Conservation (phyloP, 2,329 filamentous ascomycete genomes). For the Fusarium haematococcum region DNA sequence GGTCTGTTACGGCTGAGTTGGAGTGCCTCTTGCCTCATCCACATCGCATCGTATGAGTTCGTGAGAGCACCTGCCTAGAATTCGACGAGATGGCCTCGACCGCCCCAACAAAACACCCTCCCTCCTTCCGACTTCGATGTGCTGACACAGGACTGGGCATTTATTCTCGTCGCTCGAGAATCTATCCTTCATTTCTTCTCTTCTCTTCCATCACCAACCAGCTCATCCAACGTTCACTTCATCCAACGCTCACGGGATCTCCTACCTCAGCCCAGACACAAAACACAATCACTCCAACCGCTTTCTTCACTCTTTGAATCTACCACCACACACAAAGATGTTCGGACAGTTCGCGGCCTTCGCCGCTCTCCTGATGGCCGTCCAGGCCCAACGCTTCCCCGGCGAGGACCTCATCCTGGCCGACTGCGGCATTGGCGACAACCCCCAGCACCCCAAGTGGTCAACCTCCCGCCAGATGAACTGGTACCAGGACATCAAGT, state of each 20-base stretch:
- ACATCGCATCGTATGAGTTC: neutral
- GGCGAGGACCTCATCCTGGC: slow-evolving; percentile 55
- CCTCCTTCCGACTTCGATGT: neutral
- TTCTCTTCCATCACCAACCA: neutral
- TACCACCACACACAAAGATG: slow-evolving; percentile 35
- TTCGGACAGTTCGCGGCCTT: slow-evolving; percentile 40
- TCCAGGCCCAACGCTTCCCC: slow-evolving; percentile 42
- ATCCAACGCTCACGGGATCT: slow-evolving; percentile 4
- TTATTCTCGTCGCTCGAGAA: neutral
- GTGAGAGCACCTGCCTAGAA: slow-evolving; percentile 5
- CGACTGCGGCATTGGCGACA: slow-evolving; percentile 57
- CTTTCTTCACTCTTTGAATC: neutral
- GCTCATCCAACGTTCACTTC: neutral
- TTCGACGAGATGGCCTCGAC: neutral
- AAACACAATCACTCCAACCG: neutral
- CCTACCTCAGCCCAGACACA: neutral
- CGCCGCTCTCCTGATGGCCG: slow-evolving; percentile 37
- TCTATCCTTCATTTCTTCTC: neutral
- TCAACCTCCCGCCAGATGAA: slow-evolving; percentile 59
- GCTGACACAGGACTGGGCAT: neutral
- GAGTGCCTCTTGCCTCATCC: neutral
- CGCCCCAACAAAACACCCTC: slow-evolving; percentile 13
- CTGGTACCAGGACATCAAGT: slow-evolving; percentile 55
- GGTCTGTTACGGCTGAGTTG: neutral
- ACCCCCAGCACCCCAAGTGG: slow-evolving; percentile 53